Conservation (phyloP, 495 filamentous ascomycete genomes). For the Talaromyces thailandensis region DNA sequence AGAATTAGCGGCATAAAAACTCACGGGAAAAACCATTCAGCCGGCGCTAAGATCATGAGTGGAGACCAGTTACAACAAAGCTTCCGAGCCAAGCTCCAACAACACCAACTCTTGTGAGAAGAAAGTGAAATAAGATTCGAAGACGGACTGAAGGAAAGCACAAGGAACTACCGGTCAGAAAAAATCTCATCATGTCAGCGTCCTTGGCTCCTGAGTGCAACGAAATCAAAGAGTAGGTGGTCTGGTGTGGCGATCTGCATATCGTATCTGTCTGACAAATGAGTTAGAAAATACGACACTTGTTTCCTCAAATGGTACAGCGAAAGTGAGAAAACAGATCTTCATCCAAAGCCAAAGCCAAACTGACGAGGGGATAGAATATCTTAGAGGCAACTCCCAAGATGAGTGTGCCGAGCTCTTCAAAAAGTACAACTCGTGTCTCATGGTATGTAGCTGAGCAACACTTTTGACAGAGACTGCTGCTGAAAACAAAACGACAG, state of each 20-base stretch:
- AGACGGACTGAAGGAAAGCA: neutral
- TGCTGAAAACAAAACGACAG: constrained; percentile 30
- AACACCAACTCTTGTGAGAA: neutral
- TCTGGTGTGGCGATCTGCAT: neutral
- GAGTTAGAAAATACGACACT: constrained; percentile 68
- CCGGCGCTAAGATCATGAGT: neutral
- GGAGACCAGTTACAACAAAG: neutral
- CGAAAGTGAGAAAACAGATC: constrained; percentile 53
- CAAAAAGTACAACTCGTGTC: constrained; percentile 71
- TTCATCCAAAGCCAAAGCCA: neutral
- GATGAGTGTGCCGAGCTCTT: constrained; percentile 84
- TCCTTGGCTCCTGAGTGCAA: constrained; percentile 68
- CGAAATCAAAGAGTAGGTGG: constrained; percentile 70
- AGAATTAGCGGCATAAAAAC: neutral
- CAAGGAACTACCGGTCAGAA: neutral
- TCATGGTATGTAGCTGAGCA: constrained; percentile 50
- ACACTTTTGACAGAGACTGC: neutral
- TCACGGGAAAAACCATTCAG: neutral
- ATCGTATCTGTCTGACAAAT: neutral
- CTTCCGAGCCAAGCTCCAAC: neutral
- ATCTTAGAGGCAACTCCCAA: constrained; percentile 68
- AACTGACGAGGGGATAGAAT: constrained; percentile 48
- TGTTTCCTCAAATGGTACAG: constrained; percentile 97
- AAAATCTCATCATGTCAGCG: constrained; percentile 39
- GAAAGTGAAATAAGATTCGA: neutral